Evolutionary conservation across 345 rosid species (phyloP).

Genomic region (Bruguiera parviflora): DNA sequence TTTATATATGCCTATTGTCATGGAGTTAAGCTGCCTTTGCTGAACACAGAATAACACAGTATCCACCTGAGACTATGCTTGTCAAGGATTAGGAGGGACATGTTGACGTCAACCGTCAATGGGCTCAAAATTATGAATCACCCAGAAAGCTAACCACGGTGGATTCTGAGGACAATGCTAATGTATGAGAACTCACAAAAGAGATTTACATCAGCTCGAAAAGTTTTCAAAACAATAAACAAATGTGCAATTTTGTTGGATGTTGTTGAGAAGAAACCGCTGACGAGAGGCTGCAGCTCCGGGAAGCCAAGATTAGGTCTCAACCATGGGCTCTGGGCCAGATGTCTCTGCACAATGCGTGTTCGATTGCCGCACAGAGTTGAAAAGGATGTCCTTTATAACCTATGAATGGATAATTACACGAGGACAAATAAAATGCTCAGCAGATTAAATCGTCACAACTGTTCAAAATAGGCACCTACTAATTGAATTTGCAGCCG

Average conservation of each 20-base stretch:
- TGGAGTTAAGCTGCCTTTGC: too few species aligned
- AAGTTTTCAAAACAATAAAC: not conserved
- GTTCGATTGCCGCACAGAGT: slow-evolving; percentile 64
- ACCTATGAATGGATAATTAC: slow-evolving; percentile 41
- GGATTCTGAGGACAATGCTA: too few species aligned
- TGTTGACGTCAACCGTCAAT: not conserved
- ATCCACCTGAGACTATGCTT: too few species aligned
- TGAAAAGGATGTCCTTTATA: slow-evolving; percentile 93
- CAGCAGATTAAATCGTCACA: not conserved
- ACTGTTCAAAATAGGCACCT: not conserved
- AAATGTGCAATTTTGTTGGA: too few species aligned
- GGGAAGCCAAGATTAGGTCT: slow-evolving; percentile 42
- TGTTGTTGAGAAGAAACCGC: too few species aligned
- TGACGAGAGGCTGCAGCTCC: not conserved
- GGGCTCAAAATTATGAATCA: not conserved
- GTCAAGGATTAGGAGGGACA: too few species aligned
- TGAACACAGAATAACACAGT: too few species aligned
- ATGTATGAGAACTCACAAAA: not conserved
- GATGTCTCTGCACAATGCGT: slow-evolving; percentile 49
- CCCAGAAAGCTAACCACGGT: not conserved
- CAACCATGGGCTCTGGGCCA: slow-evolving; percentile 92
- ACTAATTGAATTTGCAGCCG: slow-evolving; percentile 3
- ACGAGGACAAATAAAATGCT: not conserved
- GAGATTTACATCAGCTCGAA: slow-evolving; percentile 27
- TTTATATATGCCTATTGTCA: too few species aligned